phyloP scores from a whole-genome alignment of 768 basidiomycete species.

The Lyophyllum decastes region DNA sequence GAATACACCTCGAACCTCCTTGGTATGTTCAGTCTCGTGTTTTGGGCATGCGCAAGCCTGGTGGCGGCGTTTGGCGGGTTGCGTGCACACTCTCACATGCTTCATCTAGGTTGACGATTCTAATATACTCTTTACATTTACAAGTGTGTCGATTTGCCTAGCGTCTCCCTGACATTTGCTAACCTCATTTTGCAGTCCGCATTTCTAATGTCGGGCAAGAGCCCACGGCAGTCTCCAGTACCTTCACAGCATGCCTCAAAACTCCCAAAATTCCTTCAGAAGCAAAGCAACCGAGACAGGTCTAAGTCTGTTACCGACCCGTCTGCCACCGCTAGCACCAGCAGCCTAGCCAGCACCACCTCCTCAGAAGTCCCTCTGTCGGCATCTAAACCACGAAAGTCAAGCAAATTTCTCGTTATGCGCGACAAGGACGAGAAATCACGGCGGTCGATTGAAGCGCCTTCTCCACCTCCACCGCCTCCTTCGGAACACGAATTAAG shows the following conservation, averaged over 20 bases:
- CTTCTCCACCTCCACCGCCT: neutral
- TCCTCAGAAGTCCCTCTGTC: neutral
- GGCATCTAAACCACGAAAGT: neutral
- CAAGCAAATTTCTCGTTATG: slow-evolving; percentile 1
- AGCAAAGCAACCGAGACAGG: neutral
- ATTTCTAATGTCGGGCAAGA: neutral
- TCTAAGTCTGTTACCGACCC: neutral
- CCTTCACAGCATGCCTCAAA: neutral
- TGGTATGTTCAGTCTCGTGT: neutral
- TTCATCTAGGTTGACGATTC: neutral
- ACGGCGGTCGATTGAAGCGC: neutral
- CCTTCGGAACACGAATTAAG: neutral
- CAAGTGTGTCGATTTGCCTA: neutral
- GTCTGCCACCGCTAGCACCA: neutral
- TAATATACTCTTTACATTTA: neutral
- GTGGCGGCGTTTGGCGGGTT: neutral
- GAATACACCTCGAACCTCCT: neutral
- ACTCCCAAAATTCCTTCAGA: slow-evolving; percentile 4
- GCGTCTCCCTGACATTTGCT: neutral
- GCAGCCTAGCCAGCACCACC: neutral
- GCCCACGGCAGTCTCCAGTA: neutral
- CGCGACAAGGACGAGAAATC: neutral
- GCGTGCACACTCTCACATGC: neutral
- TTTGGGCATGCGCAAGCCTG: neutral
- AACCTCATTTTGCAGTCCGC: neutral